Evolutionary conservation across 2,329 filamentous ascomycete species (phyloP).

Genomic region (Colletotrichum theobromicola): DNA sequence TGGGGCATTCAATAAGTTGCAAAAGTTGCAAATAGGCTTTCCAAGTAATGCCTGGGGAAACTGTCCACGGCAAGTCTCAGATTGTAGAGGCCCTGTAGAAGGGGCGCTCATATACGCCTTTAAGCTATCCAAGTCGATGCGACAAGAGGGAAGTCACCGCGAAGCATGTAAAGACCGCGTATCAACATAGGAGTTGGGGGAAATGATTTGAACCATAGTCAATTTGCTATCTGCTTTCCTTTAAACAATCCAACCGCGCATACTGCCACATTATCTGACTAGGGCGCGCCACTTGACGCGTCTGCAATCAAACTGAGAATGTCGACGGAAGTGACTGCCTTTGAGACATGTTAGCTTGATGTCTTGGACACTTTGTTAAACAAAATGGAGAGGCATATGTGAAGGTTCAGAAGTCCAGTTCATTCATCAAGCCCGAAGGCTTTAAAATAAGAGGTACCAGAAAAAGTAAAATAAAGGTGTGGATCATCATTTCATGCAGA

Average conservation of each 20-base stretch:
- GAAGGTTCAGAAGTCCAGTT: conserved; percentile 80
- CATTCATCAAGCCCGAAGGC: conserved; percentile 75
- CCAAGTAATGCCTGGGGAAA: background rate
- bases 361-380: background rate
- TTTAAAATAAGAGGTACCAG: conserved; percentile 99
- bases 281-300: background rate
- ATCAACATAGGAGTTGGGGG: background rate
- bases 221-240: background rate
- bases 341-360: background rate
- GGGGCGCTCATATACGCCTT: background rate
- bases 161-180: background rate
- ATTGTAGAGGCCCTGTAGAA: background rate
- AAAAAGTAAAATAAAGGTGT: conserved; percentile 68
- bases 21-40: background rate
- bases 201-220: background rate
- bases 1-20: background rate
- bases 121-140: background rate
- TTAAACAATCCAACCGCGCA: background rate
- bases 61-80: background rate
- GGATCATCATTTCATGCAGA: conserved; percentile 71
- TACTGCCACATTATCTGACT: background rate
- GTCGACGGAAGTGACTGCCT: background rate
- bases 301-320: background rate
- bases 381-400: background rate
- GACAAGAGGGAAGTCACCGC: background rate